A percentile compares a stretch with the other conserved stretches of the same genome.
These are phyloP conservation scores for Colletotrichum graminicola DNA, from an alignment of 2,329 filamentous ascomycete genomes.

Conservation along the genomic window DNA sequence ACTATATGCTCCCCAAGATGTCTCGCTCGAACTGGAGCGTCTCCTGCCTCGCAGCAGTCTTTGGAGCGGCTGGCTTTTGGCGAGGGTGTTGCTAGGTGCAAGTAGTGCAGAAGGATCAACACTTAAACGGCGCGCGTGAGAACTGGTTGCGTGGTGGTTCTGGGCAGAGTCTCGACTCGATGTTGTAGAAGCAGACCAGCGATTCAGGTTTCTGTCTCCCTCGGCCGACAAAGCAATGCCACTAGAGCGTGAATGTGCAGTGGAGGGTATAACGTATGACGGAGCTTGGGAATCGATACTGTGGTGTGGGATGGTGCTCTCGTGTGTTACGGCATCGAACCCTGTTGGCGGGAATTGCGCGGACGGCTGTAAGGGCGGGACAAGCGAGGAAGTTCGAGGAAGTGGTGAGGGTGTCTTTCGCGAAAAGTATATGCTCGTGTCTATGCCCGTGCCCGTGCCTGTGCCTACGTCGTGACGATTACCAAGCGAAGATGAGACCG, in stretches of 20 bases:
- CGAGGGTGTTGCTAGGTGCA: background rate
- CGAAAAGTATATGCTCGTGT: constrained; percentile 13
- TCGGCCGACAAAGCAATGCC: constrained; percentile 54
- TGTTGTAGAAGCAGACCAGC: constrained; percentile 63
- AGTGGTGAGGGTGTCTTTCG: constrained; percentile 22
- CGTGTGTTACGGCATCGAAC: constrained; percentile 10
- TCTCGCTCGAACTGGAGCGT: constrained; percentile 30
- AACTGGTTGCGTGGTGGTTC: constrained; percentile 8
- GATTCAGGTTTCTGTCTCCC: constrained; percentile 59
- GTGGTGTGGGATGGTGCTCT: background rate
- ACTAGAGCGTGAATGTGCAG: constrained; percentile 50
- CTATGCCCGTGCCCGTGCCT: constrained; percentile 17
- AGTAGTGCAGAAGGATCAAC: constrained; percentile 13
- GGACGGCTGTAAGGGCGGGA: constrained; percentile 11
- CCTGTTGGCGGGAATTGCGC: background rate
- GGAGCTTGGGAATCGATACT: background rate
- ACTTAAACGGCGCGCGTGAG: constrained; percentile 25
- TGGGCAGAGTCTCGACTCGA: constrained; percentile 53
- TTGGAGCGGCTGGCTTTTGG: constrained; percentile 15
- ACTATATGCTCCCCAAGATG: background rate
- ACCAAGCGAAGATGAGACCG: constrained; percentile 38
- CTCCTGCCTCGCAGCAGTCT: constrained; percentile 3
- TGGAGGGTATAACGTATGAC: constrained; percentile 3
- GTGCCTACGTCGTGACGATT: constrained; percentile 23
- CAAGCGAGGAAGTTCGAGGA: constrained; percentile 31